Evolutionary conservation across 495 filamentous ascomycete species (phyloP).

Genomic region (Elasticomyces elasticus): DNA sequence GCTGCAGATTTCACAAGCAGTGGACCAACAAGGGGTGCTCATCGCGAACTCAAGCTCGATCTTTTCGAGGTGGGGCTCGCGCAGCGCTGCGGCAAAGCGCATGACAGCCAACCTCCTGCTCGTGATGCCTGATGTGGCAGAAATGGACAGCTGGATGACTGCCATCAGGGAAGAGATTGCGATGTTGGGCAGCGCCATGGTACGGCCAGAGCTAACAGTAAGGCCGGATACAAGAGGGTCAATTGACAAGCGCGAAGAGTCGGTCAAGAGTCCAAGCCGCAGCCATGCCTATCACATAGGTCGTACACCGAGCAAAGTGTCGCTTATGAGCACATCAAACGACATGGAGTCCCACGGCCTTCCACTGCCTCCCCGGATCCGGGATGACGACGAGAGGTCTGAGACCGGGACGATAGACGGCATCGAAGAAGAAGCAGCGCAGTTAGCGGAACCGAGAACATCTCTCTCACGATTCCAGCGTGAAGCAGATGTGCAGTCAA

Average conservation of each 20-base stretch:
- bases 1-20: constrained; percentile 72
- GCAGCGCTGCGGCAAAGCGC: constrained; percentile 45
- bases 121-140: constrained; percentile 68
- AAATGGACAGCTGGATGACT: constrained; percentile 76
- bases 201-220: constrained; percentile 4
- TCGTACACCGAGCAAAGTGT: constrained; percentile 9
- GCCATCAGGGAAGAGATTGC: constrained; percentile 38
- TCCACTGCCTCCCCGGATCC: background rate
- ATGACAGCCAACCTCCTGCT: constrained; percentile 62
- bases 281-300: background rate
- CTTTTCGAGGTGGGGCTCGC: constrained; percentile 60
- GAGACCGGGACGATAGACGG: constrained; percentile 13
- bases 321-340: background rate
- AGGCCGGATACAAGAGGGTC: background rate
- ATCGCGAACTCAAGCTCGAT: constrained; percentile 49
- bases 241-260: constrained; percentile 20
- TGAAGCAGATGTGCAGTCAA: constrained; percentile 17
- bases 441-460: constrained; percentile 3
- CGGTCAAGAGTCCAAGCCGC: background rate
- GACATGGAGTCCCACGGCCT: background rate
- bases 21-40: constrained; percentile 49
- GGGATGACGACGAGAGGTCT: constrained; percentile 2
- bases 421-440: constrained; percentile 17
- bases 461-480: background rate
- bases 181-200: constrained; percentile 32